A percentile compares a stretch with the other conserved stretches of the same genome.
These are phyloP conservation scores for Verbena officinalis DNA, from an alignment of 257 asterid species.

Conservation along the genomic window DNA sequence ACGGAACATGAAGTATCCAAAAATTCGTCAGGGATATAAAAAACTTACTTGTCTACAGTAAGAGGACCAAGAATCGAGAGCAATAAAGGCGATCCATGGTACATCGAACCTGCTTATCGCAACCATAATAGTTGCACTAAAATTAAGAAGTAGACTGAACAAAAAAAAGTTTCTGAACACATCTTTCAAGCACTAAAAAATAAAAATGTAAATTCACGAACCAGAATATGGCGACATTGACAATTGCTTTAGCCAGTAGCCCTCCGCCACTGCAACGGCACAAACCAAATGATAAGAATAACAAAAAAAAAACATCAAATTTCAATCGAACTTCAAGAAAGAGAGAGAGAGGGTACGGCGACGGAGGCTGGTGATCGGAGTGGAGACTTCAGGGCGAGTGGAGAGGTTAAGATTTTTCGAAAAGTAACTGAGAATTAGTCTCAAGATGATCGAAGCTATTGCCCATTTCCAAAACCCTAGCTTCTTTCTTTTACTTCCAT, in stretches of 20 bases:
- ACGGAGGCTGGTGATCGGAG: conserved; percentile 95
- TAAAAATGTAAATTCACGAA: conserved; percentile 32
- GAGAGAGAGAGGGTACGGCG: conserved; percentile 54
- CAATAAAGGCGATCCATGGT: conserved; percentile 91
- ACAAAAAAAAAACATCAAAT: neutral
- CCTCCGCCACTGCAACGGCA: conserved; percentile 76
- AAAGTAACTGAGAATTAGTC: conserved; percentile 67
- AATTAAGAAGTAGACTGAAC: neutral
- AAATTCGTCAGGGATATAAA: neutral
- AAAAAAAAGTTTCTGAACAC: neutral
- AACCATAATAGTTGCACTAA: neutral
- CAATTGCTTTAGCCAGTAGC: conserved; percentile 87
- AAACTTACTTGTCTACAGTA: conserved; percentile 55
- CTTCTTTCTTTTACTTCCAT: conserved; percentile 36
- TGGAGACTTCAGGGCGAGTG: conserved; percentile 94
- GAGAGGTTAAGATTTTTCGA: conserved; percentile 77
- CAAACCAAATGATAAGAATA: neutral
- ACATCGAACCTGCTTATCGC: conserved; percentile 80
- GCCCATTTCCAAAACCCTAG: conserved; percentile 86
- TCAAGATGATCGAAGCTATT: conserved; percentile 55
- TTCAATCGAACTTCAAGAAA: neutral
- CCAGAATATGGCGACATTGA: conserved; percentile 93
- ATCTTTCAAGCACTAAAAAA: neutral
- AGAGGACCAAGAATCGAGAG: conserved; percentile 86
- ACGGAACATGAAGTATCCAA: conserved; percentile 12